Conservation (phyloP, 2,329 filamentous ascomycete species). For the Colletotrichum noveboracense region DNA sequence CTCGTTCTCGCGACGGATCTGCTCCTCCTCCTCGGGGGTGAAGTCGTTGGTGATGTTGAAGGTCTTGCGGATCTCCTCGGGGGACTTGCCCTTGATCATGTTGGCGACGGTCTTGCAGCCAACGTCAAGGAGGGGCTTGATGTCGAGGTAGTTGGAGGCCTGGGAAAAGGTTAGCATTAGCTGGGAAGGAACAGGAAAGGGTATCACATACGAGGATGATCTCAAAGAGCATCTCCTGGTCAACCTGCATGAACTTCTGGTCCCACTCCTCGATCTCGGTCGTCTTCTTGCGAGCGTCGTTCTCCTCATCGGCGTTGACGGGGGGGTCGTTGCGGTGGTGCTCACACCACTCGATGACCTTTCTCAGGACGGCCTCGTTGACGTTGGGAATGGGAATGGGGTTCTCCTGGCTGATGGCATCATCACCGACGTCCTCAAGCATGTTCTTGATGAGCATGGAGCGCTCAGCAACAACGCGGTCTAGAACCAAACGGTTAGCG, state of each 20-base stretch:
- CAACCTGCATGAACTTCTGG: slow-evolving; percentile 99
- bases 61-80: slow-evolving; percentile 98
- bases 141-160: slow-evolving; percentile 98
- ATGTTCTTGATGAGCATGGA: slow-evolving; percentile 98
- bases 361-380: slow-evolving; percentile 90
- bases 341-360: slow-evolving; percentile 98
- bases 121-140: slow-evolving; percentile 96
- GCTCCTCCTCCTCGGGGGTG: slow-evolving; percentile 97
- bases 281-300: slow-evolving; percentile 95
- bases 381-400: slow-evolving; percentile 92
- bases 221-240: slow-evolving; percentile 99
- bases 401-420: slow-evolving; percentile 57
- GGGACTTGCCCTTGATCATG: slow-evolving; percentile 99
- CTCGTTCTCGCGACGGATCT: slow-evolving; percentile 91
- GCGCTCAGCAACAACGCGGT: slow-evolving; percentile 85
- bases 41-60: slow-evolving; percentile 99
- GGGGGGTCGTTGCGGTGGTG: slow-evolving; percentile 88
- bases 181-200: neutral
- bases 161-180: slow-evolving; percentile 36
- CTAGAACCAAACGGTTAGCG: slow-evolving; percentile 45
- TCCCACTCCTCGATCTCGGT: slow-evolving; percentile 99
- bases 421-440: slow-evolving; percentile 87
- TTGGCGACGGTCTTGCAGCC: slow-evolving; percentile 99
- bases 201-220: slow-evolving; percentile 82
- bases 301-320: slow-evolving; percentile 84